Evolutionary conservation across 2,329 filamentous ascomycete genomes (phyloP), one percentile per base, ranked within the genome.

Genomic region (Fusarium tuaranense): DNA sequence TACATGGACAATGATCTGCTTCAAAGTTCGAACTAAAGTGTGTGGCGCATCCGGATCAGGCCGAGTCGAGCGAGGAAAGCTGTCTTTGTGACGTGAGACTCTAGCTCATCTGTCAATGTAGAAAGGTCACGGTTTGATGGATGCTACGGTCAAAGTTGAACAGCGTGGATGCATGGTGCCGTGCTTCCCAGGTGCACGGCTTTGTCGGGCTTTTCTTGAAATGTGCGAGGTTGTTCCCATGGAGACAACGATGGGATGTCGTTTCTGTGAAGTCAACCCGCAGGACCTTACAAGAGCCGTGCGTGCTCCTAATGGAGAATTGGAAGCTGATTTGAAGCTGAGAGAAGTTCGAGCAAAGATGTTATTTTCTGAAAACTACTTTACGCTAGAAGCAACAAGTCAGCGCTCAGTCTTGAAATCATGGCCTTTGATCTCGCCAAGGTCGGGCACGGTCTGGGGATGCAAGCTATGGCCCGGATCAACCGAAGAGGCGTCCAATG

Each of bases 401-500:
- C 25, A 34, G n/a, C 46, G 61, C 61, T 53, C 34, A 22, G 61
- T 8, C 61, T 27, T 38, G 46, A 39, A 53, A 16, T 63, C 20
- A 38, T 51, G 34, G 18, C 27, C 60, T 36, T 30, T 63, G 44
- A 53, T 53, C 61, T 36, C 57, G 62, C 68, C 65, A 70, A 66
- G 62, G 41, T 38, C 41, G 55, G 68, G 66, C 39, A 62, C 59
- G 48, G 51, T 57, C 61, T 39, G 65, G 70, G 67, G 57, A 63
- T 51, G 59, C 65, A 71, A 55, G 55, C 65, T 65, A 41, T 64
- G 44, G 60, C 66, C 59, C 51, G 60, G 22, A 41, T 57, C 67
- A 70, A 64, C 73, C 69, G 67, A 73, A 22, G 69, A 69, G 73
- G 74, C 73, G 74, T 76, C 74, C 74, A 76, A 76, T 76, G 66